phyloP scores from a whole-genome alignment of 2,329 filamentous ascomycete genomes.

The Venturia pyrina region DNA sequence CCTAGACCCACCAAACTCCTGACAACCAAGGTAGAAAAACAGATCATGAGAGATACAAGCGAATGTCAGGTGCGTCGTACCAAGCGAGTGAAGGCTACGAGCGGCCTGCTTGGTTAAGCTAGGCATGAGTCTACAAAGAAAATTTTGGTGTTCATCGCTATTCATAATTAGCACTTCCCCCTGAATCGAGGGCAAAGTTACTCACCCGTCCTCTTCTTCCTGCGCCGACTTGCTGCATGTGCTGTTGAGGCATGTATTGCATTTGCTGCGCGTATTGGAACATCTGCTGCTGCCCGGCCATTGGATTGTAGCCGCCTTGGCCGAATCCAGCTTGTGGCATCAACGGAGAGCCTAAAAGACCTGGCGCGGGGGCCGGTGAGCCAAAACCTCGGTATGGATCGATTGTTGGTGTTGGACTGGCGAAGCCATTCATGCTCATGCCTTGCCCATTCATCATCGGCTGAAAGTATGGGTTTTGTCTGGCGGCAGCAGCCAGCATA shows the following conservation, averaged over 20 bases:
- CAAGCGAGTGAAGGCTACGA: not conserved
- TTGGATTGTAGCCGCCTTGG: conserved; percentile 8
- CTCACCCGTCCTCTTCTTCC: conserved; percentile 12
- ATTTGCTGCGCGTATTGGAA: conserved; percentile 11
- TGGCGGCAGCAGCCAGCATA: conserved; percentile 4
- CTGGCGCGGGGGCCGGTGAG: not conserved
- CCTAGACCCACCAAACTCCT: not conserved
- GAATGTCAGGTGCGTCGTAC: not conserved
- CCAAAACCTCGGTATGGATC: conserved; percentile 8
- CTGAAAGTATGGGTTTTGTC: conserved; percentile 8
- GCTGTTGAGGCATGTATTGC: conserved; percentile 8
- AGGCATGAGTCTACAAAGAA: not conserved
- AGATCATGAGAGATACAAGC: not conserved
- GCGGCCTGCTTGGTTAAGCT: not conserved
- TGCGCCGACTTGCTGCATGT: conserved; percentile 12
- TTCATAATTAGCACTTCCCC: not conserved
- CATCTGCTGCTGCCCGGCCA: conserved; percentile 11
- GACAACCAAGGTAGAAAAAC: not conserved
- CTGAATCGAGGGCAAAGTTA: not conserved
- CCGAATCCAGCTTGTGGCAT: conserved; percentile 13
- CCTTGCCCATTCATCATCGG: conserved; percentile 10
- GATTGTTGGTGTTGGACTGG: conserved; percentile 8
- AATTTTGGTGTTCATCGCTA: not conserved
- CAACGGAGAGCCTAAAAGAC: not conserved
- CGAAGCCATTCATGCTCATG: conserved; percentile 5